Evolutionary conservation across 2,329 filamentous ascomycete species (phyloP).

Genomic region (Colletotrichum sp.): DNA sequence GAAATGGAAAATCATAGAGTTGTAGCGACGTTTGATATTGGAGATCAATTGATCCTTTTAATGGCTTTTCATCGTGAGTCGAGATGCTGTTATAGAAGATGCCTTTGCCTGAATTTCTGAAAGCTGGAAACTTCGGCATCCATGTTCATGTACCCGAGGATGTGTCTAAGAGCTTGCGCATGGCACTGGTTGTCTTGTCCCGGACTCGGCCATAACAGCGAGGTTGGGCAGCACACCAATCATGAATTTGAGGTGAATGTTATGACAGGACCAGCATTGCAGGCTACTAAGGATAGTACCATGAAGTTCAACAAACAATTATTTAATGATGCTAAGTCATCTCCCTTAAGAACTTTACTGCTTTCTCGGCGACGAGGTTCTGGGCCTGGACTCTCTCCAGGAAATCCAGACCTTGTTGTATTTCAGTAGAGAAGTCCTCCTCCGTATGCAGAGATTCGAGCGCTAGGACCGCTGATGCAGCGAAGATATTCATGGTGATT

Average conservation of each 20-base stretch:
- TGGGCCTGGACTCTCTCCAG: neutral
- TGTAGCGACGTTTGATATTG: neutral
- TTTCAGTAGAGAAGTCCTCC: neutral
- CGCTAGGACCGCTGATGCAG: neutral
- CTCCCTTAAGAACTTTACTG: neutral
- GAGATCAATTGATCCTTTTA: neutral
- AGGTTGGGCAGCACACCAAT: neutral
- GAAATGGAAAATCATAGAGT: fast-evolving
- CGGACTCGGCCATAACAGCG: fast-evolving
- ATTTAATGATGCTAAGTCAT: neutral
- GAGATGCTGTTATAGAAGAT: fast-evolving
- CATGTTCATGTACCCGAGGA: neutral
- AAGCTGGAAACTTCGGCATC: neutral
- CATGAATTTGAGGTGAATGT: neutral
- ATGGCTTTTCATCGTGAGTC: neutral
- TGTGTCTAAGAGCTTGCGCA: neutral
- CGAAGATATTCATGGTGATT: neutral
- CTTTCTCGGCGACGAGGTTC: neutral
- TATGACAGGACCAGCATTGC: no score
- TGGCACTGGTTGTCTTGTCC: neutral
- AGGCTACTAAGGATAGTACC: neutral
- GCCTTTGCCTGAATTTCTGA: fast-evolving
- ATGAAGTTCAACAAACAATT: fast-evolving
- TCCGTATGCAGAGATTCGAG: neutral
- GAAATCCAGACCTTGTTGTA: neutral